Base-by-base conservation (phyloP, 139 green algal species). In the Edaphochlamys debaryana region DNA sequence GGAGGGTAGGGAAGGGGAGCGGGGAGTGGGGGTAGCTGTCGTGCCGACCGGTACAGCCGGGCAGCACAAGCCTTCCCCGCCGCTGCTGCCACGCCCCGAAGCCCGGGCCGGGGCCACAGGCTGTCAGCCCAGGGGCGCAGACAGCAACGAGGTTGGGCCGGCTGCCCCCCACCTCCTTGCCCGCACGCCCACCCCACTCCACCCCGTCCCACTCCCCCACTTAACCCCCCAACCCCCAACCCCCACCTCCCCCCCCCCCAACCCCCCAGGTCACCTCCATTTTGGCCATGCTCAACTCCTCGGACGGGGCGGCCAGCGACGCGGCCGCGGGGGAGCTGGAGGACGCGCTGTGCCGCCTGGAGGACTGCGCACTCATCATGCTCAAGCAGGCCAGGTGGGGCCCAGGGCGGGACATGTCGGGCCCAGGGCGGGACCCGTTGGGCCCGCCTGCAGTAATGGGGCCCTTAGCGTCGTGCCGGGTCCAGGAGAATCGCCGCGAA, bases 301-400 rank as follows among this genome's bases (percentile, higher is more conserved):
- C 68, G 13, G 36, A 66, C 22, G 54, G 50, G 48, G 20, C 54
- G 20, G n/a, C 50, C 42, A 37, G 71, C 34, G 74, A 79, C 25
- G 20, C 69, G 32, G 84, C n/a, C n/a, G 45, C 34, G 25, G 69
- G 64, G 27, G 62, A 70, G 11, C n/a, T 91, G 56, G 87, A 91
- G 50, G 69, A 84, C 32, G 69, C 68, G 9, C 69, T 91, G 37
- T 70, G 68, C 30, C 75, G 87, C 17, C 58, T 91, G 30, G 87
- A 91, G 77, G 87, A 91, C 42, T 80, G 73, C 8, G 76, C 80
- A 0, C 69, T 89, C 15, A 72, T 91, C n/a, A 69, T 91, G 75
- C 36, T 87, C 3, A 48, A 69, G 29, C 70, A 87, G 52, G 74
- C 69, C 54, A 60, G 74, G 64, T 75, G 67, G 25, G 50, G 41